Evolutionary conservation across 345 rosid species (phyloP), one percentile per base, ranked within the genome.

Genomic region (Adansonia digitata): DNA sequence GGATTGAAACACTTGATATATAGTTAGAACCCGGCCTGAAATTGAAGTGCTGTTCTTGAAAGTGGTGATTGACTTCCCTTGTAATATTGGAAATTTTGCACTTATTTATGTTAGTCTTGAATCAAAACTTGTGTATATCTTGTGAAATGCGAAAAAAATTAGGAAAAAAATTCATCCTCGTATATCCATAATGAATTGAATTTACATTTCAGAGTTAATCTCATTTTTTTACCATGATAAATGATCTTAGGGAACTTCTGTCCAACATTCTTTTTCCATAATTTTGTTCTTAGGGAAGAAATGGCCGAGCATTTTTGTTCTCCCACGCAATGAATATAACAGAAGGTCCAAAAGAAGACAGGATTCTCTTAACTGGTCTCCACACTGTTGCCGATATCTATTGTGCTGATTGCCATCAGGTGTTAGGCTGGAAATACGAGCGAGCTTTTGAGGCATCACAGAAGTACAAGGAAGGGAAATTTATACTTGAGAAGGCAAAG

Each of bases 381-480:
- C 97, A 92, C 86, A 92, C 97, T 0, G 97, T 92, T 34, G 94
- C 96, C 10, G 97, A 90, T 80, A 80, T 90, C 72, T 71, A 79
- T 27, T 92, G 97, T 79, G 84, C 80, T 2, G 92, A 92, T 78
- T 92, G 97, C 82, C 84, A 68, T 15, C 86, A 89, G 80, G 87
- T 87, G 51, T 83, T 92, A 82, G 97, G 97, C 15, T 92, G 97
- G 97, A 92, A 90, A 81, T 92, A 92, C 34, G 90, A 88, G 80
- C 83, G 94, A 82, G 97, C 97, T 5, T 90, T 84, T 0, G 92
- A 89, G 79, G 77, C 80, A 12, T 79, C 91, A 0, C 97, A 90
- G 69, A 92, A 85, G 89, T 92, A 92, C 81, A 92, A 92, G 79
- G 97, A 92, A 79, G 97, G 97, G 67, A 92, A 92, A 78, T 92